Base-by-base conservation (phyloP, 495 filamentous ascomycete genomes). In the Penicillium cosmopolitanum region DNA sequence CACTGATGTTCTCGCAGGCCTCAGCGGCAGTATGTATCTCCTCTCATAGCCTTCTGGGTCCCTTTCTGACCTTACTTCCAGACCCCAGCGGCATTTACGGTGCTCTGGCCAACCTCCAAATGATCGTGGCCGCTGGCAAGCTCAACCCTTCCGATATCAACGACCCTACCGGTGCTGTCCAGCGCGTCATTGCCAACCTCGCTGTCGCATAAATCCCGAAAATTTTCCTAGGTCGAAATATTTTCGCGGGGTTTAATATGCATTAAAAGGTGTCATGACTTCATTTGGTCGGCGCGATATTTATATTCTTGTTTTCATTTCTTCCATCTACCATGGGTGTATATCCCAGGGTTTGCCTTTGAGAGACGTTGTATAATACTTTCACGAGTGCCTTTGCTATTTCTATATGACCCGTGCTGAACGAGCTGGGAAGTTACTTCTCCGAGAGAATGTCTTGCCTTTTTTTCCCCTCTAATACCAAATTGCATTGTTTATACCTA, bases 61-160 rank as follows among this genome's bases (percentile, higher is more conserved):
- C 11, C 3, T n/a, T 31, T 19, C 60, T 54, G 61, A 38, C 23
- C 19, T 2, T 15, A 0, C 15, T 2, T 5, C 2, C 42, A 68
- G 66, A 70, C 62, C 62, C 62, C 2, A 55, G 44, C 16, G 62
- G 59, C 28, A 60, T 70, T 44, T 51, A 61, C 36, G 57, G 54
- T 15, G 62, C 67, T 34, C 64, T 69, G 12, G 50, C 16, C 28
- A 60, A 56, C 51, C 58, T 69, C 23, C 51, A 55, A 13, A 58
- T 43, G 44, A 52, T 60, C 15, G 53, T 63, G 43, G 33, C 56
- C 6, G 55, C 50, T 19, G 61, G 59, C 18, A 33, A 64, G 15
- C 57, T 69, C 40, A 60, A 59, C 35, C 47, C 51, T 8, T 52
- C 43, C 33, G 53, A 67, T 12, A 57, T 69, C 9, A 19, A 58